Conservation (phyloP, 225 moss, liverwort and hornwort genomes). For the Polytrichum formosum region DNA sequence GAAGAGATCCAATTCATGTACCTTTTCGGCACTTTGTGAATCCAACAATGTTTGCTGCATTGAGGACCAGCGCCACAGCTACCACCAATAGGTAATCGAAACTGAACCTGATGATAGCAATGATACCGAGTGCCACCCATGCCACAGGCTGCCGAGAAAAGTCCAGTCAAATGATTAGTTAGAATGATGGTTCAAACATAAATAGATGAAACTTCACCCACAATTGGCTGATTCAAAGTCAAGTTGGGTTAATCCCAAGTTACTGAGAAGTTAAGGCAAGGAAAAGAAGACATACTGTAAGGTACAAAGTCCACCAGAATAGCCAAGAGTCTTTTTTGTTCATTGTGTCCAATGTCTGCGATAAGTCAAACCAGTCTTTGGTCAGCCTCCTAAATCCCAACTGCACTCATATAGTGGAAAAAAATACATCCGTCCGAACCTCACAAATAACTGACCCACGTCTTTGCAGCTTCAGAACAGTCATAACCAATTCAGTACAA, state of each 20-base stretch:
- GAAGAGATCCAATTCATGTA: conserved; percentile 12
- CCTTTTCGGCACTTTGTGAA: conserved; percentile 76
- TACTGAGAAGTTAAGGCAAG: no score
- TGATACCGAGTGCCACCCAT: conserved; percentile 59
- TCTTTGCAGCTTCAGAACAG: neutral
- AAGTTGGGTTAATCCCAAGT: no score
- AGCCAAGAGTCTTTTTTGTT: conserved; percentile 97
- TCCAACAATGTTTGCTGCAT: conserved; percentile 61
- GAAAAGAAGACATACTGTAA: conserved; percentile 47
- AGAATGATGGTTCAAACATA: no score
- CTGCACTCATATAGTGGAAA: neutral
- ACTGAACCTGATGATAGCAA: conserved; percentile 56
- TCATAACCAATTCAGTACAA: neutral
- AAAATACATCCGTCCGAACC: neutral
- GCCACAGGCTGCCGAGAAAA: conserved; percentile 38
- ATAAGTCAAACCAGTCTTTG: conserved; percentile 8
- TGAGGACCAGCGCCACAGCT: conserved; percentile 49
- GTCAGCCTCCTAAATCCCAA: conserved; percentile 1
- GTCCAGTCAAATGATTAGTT: no score
- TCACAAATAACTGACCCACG: neutral
- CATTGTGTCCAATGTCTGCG: conserved; percentile 74
- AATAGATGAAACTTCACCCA: no score
- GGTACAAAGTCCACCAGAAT: conserved; percentile 95
- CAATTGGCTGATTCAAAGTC: no score
- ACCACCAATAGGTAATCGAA: conserved; percentile 68